Percentiles rank a stretch among this genome's conserved stretches.
Conservation (phyloP, 108 stramenopile species). For the Poteriospumella lacustris region DNA sequence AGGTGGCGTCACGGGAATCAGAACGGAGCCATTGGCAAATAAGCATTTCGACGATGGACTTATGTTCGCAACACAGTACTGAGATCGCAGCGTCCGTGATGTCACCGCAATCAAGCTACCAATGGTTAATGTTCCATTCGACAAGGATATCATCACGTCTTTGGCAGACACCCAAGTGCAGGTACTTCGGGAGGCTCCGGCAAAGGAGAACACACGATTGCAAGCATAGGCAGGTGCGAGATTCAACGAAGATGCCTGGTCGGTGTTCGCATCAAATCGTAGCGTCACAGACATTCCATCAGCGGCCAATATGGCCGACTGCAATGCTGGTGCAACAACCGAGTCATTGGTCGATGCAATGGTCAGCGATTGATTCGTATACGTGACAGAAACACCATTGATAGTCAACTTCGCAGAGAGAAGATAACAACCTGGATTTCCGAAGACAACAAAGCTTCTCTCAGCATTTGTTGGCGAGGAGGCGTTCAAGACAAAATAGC, state of each 20-base stretch:
- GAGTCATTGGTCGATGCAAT: too few relatives aligned
- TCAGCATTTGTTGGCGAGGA: not conserved
- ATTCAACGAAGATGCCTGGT: too few relatives aligned
- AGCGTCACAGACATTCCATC: too few relatives aligned
- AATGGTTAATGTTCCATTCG: not conserved
- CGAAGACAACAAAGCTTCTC: not conserved
- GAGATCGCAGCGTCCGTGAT: not conserved
- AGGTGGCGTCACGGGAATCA: not conserved
- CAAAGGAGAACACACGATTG: too few relatives aligned
- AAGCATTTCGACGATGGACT: not conserved
- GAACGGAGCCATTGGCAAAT: not conserved
- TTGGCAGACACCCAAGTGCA: not conserved
- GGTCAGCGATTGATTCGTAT: too few relatives aligned
- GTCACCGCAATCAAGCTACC: not conserved
- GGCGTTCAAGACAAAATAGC: not conserved
- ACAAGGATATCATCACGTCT: not conserved
- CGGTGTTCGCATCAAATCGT: too few relatives aligned
- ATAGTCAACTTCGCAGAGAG: too few relatives aligned
- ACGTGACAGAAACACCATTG: too few relatives aligned
- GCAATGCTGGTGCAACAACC: too few relatives aligned
- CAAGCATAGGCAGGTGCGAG: too few relatives aligned
- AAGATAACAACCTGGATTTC: not conserved
- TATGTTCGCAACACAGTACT: not conserved
- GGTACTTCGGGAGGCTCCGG: not conserved
- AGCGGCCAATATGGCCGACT: too few relatives aligned